Base-by-base conservation (phyloP, 805 yeast genomes). In the Huiozyma sinensis region DNA sequence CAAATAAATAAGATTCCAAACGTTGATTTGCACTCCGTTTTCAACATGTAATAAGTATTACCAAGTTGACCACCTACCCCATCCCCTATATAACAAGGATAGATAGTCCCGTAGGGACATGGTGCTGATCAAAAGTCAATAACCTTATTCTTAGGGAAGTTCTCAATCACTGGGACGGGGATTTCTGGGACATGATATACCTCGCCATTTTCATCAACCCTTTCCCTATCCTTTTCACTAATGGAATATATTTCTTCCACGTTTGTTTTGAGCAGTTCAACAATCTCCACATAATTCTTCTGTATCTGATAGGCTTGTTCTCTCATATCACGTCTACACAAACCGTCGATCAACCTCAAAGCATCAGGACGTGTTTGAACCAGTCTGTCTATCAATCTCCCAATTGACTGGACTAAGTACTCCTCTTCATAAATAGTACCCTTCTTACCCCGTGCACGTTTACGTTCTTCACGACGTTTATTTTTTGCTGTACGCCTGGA, bases 361-460 rank as follows among this genome's bases (percentile, higher is more conserved):
- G 92, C 89, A 55, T 92, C 98, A 0, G 77, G 69, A 51, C 76
- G 75, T 0, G 95, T 83, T 51, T 75, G 79, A 38, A 77, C 75
- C 46, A 92, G 65, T 53, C 98, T 76, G 44, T 87, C 97, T 32
- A 87, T 65, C 60, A 92, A 72, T 59, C 99, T 78, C 4, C 95
- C 92, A 46, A 86, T 79, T 4, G 97, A 89, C 53, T 77, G 78
- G 40, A 92, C 81, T 45, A 92, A 74, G 62, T 92, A 92, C 61
- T 92, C 97, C 61, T 92, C 98, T 63, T 92, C 99, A 57, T 92
- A 92, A 17, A 92, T 83, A 6, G 97, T 90, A 39, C 97, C 97
- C 68, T 92, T 92, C 70, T 94, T 87, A 47, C 99, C 99, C 55
- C 95, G 78, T 2, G 98, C 99, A 47, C 79, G 76, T 68, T 92